Base-by-base conservation (phyloP, 768 basidiomycete genomes). In the Suillus alpinus region DNA sequence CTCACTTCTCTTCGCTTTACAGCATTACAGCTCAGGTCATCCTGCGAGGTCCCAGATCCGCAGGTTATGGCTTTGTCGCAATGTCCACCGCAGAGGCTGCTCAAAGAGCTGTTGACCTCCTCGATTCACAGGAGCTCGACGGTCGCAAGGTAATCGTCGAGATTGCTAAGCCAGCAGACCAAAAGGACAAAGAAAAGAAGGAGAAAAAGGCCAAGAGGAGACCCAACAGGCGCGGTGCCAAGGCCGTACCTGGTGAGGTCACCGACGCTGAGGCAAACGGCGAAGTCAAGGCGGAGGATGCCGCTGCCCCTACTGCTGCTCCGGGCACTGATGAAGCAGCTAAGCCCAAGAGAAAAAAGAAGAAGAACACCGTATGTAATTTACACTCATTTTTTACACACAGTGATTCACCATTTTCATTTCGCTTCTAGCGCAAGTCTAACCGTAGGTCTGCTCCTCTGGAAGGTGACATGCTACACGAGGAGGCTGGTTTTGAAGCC, bases 51-150 rank as follows among this genome's bases (percentile, higher is more conserved):
- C 78, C 80, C 60, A 89, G 91, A 74, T 89, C 93, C 63, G 89
- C 93, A 71, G 92, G 94, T 63, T 96, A 95, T 77, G 94, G 93
- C 67, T 96, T 96, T 75, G 94, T 95, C 72, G 86, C 93, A 67
- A 81, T 94, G 75, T 78, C 83, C 71, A 88, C 82, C 74, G 80
- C 80, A 73, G 92, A 91, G 77, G 91, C 93, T 72, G 92, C 90
- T 63, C 82, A 92, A 79, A 85, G 86, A 75, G 94, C 94, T 63
- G 91, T 94, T 75, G 87, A 92, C 64, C 75, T 80, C 69, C 90
- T 96, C 72, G 81, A 95, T 85, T 89, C 90, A 80, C 83, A 86
- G 75, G 90, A 94, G 78, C 89, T 96, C 77, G 90, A 94, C 67
- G 91, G 89, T 66, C 92, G 94, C 76, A 80, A 78, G 75, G 87